A percentile compares a stretch with the other conserved stretches of the same genome.
Conservation (phyloP, 768 basidiomycete species). For the Rhodocollybia butyracea region DNA sequence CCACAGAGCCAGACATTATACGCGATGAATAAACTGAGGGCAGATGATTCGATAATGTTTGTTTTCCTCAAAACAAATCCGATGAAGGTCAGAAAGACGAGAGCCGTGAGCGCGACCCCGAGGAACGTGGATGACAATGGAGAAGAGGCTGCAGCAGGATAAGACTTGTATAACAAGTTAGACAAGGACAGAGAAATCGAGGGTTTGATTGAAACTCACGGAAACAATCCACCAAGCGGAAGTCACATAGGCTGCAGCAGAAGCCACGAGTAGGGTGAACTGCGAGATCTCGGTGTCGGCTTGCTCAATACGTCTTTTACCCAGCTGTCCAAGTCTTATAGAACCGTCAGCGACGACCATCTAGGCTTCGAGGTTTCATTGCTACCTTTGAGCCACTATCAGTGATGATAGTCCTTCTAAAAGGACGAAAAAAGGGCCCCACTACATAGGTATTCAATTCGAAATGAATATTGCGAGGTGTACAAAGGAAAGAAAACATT, state of each 20-base stretch:
- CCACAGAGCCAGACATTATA: slow-evolving; percentile 91
- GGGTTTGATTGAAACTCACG: slow-evolving; percentile 40
- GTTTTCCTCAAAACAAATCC: slow-evolving; percentile 87
- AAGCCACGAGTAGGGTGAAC: slow-evolving; percentile 69
- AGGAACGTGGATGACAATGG: slow-evolving; percentile 87
- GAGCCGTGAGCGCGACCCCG: slow-evolving; percentile 83
- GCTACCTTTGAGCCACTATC: slow-evolving; percentile 77
- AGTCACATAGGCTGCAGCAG: slow-evolving; percentile 75
- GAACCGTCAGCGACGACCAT: too few relatives aligned
- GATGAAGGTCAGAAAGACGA: slow-evolving; percentile 88
- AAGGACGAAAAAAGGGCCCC: slow-evolving; percentile 54
- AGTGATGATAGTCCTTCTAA: slow-evolving; percentile 85
- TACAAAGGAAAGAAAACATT: slow-evolving; percentile 44
- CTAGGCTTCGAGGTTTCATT: too few relatives aligned
- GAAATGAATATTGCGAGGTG: neutral
- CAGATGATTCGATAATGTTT: slow-evolving; percentile 89
- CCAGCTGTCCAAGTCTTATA: slow-evolving; percentile 77
- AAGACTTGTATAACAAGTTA: slow-evolving; percentile 47
- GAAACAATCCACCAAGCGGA: slow-evolving; percentile 86
- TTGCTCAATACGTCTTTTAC: slow-evolving; percentile 63
- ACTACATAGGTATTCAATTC: neutral
- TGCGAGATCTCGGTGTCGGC: slow-evolving; percentile 75
- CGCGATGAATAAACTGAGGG: slow-evolving; percentile 83
- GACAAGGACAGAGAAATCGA: neutral
- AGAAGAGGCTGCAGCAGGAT: slow-evolving; percentile 78